Base-by-base conservation (phyloP, 352 stramenopile genomes). In the Saprolegnia diclina region DNA sequence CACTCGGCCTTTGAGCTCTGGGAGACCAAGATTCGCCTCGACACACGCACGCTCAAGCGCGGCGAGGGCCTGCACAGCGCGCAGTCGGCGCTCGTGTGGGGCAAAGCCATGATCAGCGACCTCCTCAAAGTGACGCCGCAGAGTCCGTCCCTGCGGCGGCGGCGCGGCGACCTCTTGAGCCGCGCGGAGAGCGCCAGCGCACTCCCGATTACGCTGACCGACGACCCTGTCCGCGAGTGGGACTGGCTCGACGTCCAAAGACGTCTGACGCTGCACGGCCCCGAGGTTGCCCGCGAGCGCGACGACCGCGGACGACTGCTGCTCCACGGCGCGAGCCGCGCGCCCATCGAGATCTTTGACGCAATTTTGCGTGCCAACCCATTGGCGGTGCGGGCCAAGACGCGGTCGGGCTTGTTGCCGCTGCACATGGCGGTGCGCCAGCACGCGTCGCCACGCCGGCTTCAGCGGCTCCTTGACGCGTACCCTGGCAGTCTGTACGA, bases 381-480 rank as follows among this genome's bases (percentile, higher is more conserved):
- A 13, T 48, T 71, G 9, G 77, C 79, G 3, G 78, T 78, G 5
- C 71, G 74, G 0, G 67, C 73, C 16, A 75, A 73, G 16, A 92
- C 86, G 59, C 74, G 87, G 55, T 80, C 77, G 10, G 84, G 84
- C 0, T 48, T 89, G 40, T 70, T 92, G 56, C 84, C 84, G 22
- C 63, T 92, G 56, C 84, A 92, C 66, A 71, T 92, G 37, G 84
- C 84, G 24, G 67, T 92, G 46, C 73, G 76, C 35, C 90, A 90
- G 67, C 64, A 80, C 24, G 72, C 89, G 35, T 72, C 79, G 11
- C 73, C 89, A 26, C 79, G 87, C 19, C 76, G 75, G 22, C 79
- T 92, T 54, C 82, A 88, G 74, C 76, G 79, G 59, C 73, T 92
- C 46, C 65, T 92, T 52, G 78, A 88, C 66, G 83, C 86, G 50